Evolutionary conservation across 179 eudicot genomes (phyloP), one percentile per base, ranked within the genome.

Genomic region (Spinacia oleracea): DNA sequence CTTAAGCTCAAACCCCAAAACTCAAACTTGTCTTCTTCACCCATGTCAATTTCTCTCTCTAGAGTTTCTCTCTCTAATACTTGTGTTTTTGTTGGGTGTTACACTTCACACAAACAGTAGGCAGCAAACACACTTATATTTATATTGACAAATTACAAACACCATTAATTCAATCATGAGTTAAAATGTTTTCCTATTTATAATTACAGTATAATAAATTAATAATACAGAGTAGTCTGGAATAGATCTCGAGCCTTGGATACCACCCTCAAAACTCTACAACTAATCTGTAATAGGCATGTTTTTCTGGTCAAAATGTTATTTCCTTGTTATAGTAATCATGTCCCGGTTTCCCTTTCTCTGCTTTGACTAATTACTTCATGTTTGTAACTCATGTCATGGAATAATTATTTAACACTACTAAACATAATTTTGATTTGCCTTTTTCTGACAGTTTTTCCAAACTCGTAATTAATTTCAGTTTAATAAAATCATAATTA

Each of bases 1-100:
- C 93, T 90, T 79, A 91, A 88, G 74, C 91, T 89, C 77, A 90
- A 85, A 25, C 82, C 89, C 80, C 89, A 87, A 35, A 85, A 80
- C 79, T 89, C 93, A 77, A 73, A 78, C 25, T 82, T 86, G 15
- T 78, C 81, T 71, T 70, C 87, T 70, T 83, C 85, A 18, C 74
- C 74, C 86, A 72, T 78, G 21, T 77, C 62, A 76, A 45, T 74
- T 56, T 67, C 70, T 70, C 77, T 77, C n/a, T 75, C 34, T 72
- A 53, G 18, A 59, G 38, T 38, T 20, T 72, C 59, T 68, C 48
- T 10, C 65, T 62, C 72, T 72, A 50, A 50, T 58, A 53, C 20
- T 53, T 15, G 18, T 40, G 38, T 7, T 53, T 45, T 15, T 16
- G 51, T 56, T 73, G 42, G 18, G 31, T 62, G 81, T 68, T 23